These are phyloP conservation scores for Fusarium sp. DNA, from an alignment of 2,329 filamentous ascomycete genomes.

Conservation along the genomic window DNA sequence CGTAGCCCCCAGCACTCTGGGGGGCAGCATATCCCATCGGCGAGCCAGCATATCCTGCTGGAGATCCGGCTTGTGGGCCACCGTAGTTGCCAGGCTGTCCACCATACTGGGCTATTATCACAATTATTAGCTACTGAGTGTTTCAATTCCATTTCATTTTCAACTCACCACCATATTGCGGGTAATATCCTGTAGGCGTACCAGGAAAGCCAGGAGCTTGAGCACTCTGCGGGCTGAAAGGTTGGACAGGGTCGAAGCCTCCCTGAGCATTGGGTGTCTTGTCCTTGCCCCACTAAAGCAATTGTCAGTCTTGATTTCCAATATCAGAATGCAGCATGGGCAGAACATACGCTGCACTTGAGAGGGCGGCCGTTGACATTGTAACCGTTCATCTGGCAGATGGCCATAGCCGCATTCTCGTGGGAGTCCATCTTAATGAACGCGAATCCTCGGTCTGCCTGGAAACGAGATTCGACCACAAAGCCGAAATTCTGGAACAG, in stretches of 20 bases:
- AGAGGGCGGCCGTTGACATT: slow-evolving; percentile 96
- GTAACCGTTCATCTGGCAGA: slow-evolving; percentile 97
- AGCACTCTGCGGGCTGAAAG: slow-evolving; percentile 78
- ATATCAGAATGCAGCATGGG: background rate
- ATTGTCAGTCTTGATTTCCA: slow-evolving; percentile 28
- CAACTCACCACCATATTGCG: slow-evolving; percentile 86
- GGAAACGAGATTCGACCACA: slow-evolving; percentile 96
- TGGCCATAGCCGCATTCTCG: slow-evolving; percentile 97
- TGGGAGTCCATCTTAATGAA: slow-evolving; percentile 99
- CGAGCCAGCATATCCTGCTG: slow-evolving; percentile 72
- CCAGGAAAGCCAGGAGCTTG: slow-evolving; percentile 79
- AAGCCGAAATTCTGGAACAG: slow-evolving; percentile 99
- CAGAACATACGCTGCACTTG: slow-evolving; percentile 92
- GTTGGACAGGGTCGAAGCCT: slow-evolving; percentile 80
- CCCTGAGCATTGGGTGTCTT: slow-evolving; percentile 81
- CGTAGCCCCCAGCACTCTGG: slow-evolving; percentile 85
- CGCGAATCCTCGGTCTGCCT: slow-evolving; percentile 96
- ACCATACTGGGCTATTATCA: slow-evolving; percentile 63
- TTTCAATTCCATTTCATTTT: background rate
- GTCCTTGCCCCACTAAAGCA: slow-evolving; percentile 93
- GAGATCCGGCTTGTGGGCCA: slow-evolving; percentile 70
- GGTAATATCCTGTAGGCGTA: slow-evolving; percentile 84
- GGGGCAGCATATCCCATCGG: slow-evolving; percentile 78
- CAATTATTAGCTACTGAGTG: slow-evolving; percentile 43
- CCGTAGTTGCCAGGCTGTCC: slow-evolving; percentile 76